Conservation (phyloP, 2,329 filamentous ascomycete species). For the Ceratocystis alfenasii region DNA sequence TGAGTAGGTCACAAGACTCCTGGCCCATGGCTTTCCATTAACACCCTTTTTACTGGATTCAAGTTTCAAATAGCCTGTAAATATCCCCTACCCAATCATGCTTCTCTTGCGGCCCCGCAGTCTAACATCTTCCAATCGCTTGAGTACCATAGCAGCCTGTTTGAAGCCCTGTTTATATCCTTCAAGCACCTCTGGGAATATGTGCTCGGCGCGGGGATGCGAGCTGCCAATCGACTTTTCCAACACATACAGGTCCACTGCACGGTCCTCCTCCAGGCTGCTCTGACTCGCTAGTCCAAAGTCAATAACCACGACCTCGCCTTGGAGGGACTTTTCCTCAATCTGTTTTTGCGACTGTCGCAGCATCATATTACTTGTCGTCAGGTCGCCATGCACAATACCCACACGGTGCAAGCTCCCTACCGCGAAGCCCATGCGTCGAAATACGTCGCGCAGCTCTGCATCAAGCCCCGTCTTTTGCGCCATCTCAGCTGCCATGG, state of each 20-base stretch:
- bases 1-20: background rate
- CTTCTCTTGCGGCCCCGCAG: slow-evolving; percentile 91
- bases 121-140: slow-evolving; percentile 78
- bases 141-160: slow-evolving; percentile 61
- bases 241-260: slow-evolving; percentile 90
- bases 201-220: slow-evolving; percentile 68
- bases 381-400: slow-evolving; percentile 88
- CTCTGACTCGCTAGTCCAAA: slow-evolving; percentile 81
- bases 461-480: slow-evolving; percentile 34
- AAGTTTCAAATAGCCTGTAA: background rate
- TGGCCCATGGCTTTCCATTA: background rate
- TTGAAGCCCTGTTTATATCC: slow-evolving; percentile 66
- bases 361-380: slow-evolving; percentile 94
- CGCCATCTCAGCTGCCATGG: slow-evolving; percentile 25
- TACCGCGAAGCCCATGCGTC: slow-evolving; percentile 56
- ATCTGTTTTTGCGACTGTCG: slow-evolving; percentile 31
- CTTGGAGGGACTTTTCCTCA: slow-evolving; percentile 36
- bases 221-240: slow-evolving; percentile 92
- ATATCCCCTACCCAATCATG: slow-evolving; percentile 64
- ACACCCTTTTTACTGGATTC: background rate
- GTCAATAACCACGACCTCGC: slow-evolving; percentile 83
- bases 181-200: slow-evolving; percentile 62
- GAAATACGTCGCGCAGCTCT: slow-evolving; percentile 51
- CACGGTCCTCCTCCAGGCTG: slow-evolving; percentile 76
- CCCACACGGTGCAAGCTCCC: slow-evolving; percentile 71